phyloP scores from a whole-genome alignment of 139 green algal genomes.

The Tetradesmus lagerheimii region DNA sequence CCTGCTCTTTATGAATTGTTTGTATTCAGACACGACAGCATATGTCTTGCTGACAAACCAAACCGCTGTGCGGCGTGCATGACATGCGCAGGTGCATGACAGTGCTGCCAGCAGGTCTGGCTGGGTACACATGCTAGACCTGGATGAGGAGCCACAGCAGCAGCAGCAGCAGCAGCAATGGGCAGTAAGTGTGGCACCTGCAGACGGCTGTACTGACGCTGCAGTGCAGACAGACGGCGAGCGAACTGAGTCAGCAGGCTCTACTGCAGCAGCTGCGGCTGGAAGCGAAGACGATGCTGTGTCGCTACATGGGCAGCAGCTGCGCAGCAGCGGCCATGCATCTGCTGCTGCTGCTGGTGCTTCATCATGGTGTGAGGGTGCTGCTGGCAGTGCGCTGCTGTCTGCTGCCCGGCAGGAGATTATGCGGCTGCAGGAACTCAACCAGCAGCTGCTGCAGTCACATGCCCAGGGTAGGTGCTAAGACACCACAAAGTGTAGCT shows the following conservation, averaged over 20 bases:
- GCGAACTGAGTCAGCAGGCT: conserved; percentile 17
- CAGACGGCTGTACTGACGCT: background rate
- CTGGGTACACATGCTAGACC: conserved; percentile 10
- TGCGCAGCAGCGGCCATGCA: background rate
- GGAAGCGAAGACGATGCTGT: background rate
- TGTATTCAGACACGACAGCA: background rate
- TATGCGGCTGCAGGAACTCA: conserved; percentile 52
- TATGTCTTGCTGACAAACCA: background rate
- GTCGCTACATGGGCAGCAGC: background rate
- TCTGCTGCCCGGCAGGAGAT: conserved; percentile 56
- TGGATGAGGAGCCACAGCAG: conserved; percentile 7
- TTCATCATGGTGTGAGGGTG: background rate
- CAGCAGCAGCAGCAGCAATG: conserved; percentile 10
- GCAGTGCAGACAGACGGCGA: conserved; percentile 28
- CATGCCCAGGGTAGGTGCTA: conserved; percentile 31
- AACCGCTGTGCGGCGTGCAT: background rate
- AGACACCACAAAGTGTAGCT: no score
- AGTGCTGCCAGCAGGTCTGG: conserved; percentile 41
- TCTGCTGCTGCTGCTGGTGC: background rate
- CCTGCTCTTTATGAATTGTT: background rate
- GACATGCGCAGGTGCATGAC: conserved; percentile 26
- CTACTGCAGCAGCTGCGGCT: conserved; percentile 33
- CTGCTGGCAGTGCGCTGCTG: conserved; percentile 45
- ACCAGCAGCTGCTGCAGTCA: conserved; percentile 50
- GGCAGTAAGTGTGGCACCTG: background rate